phyloP scores from a whole-genome alignment of 768 basidiomycete species.

The Tricholoma terreum region DNA sequence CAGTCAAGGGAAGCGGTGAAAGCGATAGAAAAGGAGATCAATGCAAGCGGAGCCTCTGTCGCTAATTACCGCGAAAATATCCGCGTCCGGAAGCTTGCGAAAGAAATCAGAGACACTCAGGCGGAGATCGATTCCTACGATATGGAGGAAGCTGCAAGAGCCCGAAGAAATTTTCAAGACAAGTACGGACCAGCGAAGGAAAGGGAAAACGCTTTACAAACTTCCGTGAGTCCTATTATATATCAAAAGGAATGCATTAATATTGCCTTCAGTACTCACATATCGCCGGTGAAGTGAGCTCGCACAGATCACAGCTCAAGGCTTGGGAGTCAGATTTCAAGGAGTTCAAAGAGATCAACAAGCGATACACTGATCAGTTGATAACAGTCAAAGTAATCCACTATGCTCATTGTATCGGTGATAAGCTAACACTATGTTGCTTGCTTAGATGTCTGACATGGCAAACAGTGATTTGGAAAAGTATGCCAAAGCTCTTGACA shows the following conservation, averaged over 20 bases:
- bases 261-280: constrained; percentile 59
- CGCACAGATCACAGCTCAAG: constrained; percentile 63
- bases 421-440: background rate
- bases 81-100: constrained; percentile 64
- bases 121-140: constrained; percentile 72
- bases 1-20: constrained; percentile 42
- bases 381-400: constrained; percentile 84
- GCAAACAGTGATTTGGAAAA: constrained; percentile 97
- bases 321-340: constrained; percentile 66
- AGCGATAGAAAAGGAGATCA: constrained; percentile 73
- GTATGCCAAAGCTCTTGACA: constrained; percentile 95
- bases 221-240: constrained; percentile 45
- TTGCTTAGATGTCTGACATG: constrained; percentile 89
- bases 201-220: constrained; percentile 69
- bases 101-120: constrained; percentile 65
- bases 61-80: constrained; percentile 82
- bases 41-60: constrained; percentile 64
- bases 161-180: constrained; percentile 80
- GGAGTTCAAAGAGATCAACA: constrained; percentile 86
- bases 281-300: constrained; percentile 79
- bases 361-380: constrained; percentile 85
- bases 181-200: constrained; percentile 71
- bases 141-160: constrained; percentile 83
- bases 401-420: background rate
- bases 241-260: background rate